A percentile compares a stretch with the other conserved stretches of the same genome.
Conservation (phyloP, 306 rosid genomes). For the Lithocarpus polystachyus region DNA sequence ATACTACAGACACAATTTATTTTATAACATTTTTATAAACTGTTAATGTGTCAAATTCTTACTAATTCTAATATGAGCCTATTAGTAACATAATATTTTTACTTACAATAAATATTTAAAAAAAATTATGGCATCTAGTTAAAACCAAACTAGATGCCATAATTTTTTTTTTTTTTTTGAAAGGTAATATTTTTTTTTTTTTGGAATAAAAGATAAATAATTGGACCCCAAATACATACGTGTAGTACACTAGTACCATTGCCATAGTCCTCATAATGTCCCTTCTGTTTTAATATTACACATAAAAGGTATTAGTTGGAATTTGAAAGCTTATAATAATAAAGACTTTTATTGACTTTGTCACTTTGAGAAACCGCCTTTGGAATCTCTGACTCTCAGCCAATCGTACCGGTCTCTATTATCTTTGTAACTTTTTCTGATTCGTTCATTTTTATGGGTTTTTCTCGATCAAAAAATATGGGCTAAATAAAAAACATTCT, state of each 20-base stretch:
- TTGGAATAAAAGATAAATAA: no score
- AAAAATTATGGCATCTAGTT: no score
- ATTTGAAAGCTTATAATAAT: no score
- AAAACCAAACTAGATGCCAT: no score
- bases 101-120: fast-evolving
- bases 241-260: no score
- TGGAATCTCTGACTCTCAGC: conserved; percentile 24
- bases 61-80: fast-evolving
- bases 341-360: neutral
- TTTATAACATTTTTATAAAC: no score
- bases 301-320: no score
- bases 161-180: no score
- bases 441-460: conserved; percentile 4
- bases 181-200: no score
- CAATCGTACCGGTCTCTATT: neutral
- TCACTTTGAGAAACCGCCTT: neutral
- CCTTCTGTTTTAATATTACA: neutral
- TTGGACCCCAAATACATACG: no score
- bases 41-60: fast-evolving
- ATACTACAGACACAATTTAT: fast-evolving
- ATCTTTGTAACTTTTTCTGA: conserved; percentile 17
- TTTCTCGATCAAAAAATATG: neutral
- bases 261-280: neutral
- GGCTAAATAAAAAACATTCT: no score
- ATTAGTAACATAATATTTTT: no score